phyloP scores from a whole-genome alignment of 305 asterid genomes.

The Petunia hybrid region DNA sequence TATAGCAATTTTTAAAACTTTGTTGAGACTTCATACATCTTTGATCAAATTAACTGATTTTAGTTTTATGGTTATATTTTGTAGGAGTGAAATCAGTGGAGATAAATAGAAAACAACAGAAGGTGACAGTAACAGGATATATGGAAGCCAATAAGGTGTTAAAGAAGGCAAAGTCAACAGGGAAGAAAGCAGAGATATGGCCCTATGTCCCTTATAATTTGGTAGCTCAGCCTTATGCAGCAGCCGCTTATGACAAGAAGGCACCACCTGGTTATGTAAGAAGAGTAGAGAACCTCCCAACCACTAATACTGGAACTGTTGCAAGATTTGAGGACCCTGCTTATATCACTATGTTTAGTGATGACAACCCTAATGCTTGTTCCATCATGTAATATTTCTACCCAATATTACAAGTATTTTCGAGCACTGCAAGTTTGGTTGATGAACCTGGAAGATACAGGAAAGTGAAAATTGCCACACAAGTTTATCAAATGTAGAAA shows the following conservation, averaged over 20 bases:
- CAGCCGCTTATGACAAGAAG: constrained; percentile 76
- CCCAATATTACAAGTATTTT: neutral
- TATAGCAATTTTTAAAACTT: too few relatives aligned
- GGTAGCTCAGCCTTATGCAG: constrained; percentile 85
- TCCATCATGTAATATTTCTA: constrained; percentile 54
- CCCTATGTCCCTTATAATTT: constrained; percentile 81
- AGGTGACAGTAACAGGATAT: constrained; percentile 75
- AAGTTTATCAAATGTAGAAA: neutral
- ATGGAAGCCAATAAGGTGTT: constrained; percentile 74
- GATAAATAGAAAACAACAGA: constrained; percentile 76
- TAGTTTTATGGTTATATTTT: neutral
- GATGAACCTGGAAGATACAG: too few relatives aligned
- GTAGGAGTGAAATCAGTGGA: constrained; percentile 83
- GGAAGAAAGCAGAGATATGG: constrained; percentile 88
- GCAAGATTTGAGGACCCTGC: constrained; percentile 61
- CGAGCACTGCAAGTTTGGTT: neutral
- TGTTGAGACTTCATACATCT: too few relatives aligned
- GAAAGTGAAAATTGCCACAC: too few relatives aligned
- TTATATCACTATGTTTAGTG: constrained; percentile 74
- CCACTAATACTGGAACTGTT: constrained; percentile 31
- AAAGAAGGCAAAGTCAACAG: constrained; percentile 79
- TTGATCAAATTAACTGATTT: neutral
- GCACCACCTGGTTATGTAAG: constrained; percentile 89
- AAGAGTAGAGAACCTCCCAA: constrained; percentile 52
- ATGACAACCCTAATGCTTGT: constrained; percentile 89